A percentile compares a stretch with the other conserved stretches of the same genome.
Evolutionary conservation across 768 basidiomycete species (phyloP).

Genomic region (Ephemerocybe angulata): DNA sequence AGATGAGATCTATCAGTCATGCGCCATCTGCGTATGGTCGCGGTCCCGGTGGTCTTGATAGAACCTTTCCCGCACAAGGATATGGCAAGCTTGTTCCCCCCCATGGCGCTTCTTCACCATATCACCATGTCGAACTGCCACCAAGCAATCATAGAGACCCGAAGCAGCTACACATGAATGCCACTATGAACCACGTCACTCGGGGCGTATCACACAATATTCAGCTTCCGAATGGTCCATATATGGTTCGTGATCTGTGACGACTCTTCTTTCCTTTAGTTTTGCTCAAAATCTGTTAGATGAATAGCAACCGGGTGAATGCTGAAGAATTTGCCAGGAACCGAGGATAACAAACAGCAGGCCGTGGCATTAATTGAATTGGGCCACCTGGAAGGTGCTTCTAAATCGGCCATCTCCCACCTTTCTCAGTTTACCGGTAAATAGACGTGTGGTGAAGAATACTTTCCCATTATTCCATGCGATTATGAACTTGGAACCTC

Average conservation of each 20-base stretch:
- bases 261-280: neutral
- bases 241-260: neutral
- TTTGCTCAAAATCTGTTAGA: neutral
- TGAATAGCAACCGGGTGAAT: neutral
- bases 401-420: too few relatives aligned
- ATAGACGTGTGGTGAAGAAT: too few relatives aligned
- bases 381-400: too few relatives aligned
- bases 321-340: neutral
- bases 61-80: neutral
- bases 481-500: too few relatives aligned
- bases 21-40: neutral
- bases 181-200: neutral
- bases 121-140: neutral
- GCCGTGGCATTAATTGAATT: too few relatives aligned
- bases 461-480: too few relatives aligned
- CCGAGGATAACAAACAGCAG: neutral
- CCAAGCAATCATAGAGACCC: neutral
- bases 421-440: too few relatives aligned
- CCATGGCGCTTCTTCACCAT: neutral
- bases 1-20: neutral
- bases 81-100: neutral
- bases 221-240: neutral
- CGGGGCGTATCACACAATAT: neutral
- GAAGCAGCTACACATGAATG: neutral
- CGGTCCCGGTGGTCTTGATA: neutral